These are phyloP conservation scores for Juglanconis sp. DNA, from an alignment of 2,329 filamentous ascomycete species.

Conservation along the genomic window DNA sequence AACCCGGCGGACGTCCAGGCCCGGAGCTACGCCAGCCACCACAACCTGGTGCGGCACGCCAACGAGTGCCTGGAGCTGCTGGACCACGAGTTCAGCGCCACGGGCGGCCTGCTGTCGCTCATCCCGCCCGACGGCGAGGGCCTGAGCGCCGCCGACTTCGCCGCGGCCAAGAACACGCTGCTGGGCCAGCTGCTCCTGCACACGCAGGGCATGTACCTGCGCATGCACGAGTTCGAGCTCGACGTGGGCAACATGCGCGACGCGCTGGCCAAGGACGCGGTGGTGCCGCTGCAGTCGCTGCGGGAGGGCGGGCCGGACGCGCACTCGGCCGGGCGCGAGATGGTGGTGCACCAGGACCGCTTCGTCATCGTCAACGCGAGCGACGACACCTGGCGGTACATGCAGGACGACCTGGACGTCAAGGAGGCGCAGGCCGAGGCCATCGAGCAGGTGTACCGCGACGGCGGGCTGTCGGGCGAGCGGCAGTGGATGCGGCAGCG, in stretches of 20 bases:
- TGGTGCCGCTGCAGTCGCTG: slow-evolving; percentile 49
- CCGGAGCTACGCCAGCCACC: slow-evolving; percentile 43
- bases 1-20: background rate
- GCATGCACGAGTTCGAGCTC: slow-evolving; percentile 57
- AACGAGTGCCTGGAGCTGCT: slow-evolving; percentile 58
- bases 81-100: slow-evolving; percentile 55
- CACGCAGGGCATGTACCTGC: slow-evolving; percentile 49
- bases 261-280: slow-evolving; percentile 46
- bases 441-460: slow-evolving; percentile 27
- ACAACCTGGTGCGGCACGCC: slow-evolving; percentile 52
- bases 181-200: slow-evolving; percentile 57
- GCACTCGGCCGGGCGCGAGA: slow-evolving; percentile 45
- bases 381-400: slow-evolving; percentile 44
- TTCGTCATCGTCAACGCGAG: slow-evolving; percentile 55
- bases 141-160: slow-evolving; percentile 32
- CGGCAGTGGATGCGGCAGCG: slow-evolving; percentile 29
- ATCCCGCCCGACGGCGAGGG: slow-evolving; percentile 42
- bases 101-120: slow-evolving; percentile 54
- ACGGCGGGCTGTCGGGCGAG: slow-evolving; percentile 39
- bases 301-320: slow-evolving; percentile 50
- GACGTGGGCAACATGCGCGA: slow-evolving; percentile 49
- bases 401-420: slow-evolving; percentile 47
- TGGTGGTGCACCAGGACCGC: slow-evolving; percentile 53
- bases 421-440: slow-evolving; percentile 38
- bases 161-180: slow-evolving; percentile 46